Conservation (phyloP, 495 filamentous ascomycete species). For the Trichoderma asperelloides region DNA sequence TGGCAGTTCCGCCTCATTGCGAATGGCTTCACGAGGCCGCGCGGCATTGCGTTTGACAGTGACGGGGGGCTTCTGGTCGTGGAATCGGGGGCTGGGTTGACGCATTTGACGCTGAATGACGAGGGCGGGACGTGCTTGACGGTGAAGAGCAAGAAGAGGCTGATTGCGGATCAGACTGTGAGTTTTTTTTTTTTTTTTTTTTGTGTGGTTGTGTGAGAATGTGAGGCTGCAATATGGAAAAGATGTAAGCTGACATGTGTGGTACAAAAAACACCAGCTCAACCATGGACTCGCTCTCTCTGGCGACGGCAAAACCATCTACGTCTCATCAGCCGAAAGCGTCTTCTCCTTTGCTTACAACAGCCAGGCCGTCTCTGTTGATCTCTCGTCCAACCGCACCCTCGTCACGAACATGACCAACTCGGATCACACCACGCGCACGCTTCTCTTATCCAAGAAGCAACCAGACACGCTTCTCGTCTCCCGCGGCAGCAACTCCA, state of each 20-base stretch:
- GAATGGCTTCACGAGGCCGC: constrained; percentile 41
- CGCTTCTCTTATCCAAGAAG: constrained; percentile 44
- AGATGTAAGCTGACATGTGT: background rate
- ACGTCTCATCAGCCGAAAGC: constrained; percentile 47
- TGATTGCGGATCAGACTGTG: constrained; percentile 26
- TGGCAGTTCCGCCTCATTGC: constrained; percentile 50
- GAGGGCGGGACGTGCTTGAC: constrained; percentile 36
- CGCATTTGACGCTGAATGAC: constrained; percentile 39
- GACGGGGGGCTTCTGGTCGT: constrained; percentile 54
- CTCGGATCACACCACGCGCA: constrained; percentile 53
- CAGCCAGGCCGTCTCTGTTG: constrained; percentile 25
- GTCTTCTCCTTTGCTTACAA: constrained; percentile 59
- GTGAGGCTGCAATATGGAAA: background rate
- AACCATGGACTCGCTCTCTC: constrained; percentile 60
- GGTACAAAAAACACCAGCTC: constrained; percentile 19
- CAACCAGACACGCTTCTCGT: constrained; percentile 46
- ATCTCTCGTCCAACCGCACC: constrained; percentile 29
- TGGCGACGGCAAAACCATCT: constrained; percentile 51
- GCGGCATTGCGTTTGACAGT: constrained; percentile 52
- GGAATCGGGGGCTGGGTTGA: constrained; percentile 45
- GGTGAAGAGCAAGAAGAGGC: constrained; percentile 22
- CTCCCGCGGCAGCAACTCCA: constrained; percentile 51
- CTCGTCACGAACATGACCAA: constrained; percentile 52
- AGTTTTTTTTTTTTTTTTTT: constrained; percentile 21
- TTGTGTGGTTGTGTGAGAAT: constrained; percentile 5